Conservation (phyloP, 148 eudicot genomes). For the Persicaria maculosa region DNA sequence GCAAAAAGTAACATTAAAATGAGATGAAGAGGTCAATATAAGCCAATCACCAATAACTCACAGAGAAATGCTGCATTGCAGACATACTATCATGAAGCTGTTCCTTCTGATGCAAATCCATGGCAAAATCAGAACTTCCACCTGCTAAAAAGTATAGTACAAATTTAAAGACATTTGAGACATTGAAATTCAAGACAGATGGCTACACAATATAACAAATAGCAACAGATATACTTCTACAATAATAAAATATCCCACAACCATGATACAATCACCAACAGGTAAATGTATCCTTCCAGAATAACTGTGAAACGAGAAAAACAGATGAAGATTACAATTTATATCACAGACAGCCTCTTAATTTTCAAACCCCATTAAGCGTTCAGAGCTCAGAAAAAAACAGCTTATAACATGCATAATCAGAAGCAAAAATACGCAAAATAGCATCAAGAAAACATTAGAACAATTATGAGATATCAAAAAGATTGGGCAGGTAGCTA, state of each 20-base stretch:
- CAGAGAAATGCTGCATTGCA: constrained; percentile 80
- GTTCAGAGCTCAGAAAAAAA: not conserved
- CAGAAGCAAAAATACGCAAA: not conserved
- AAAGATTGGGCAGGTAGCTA: not conserved
- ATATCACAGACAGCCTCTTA: not conserved
- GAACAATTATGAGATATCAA: not conserved
- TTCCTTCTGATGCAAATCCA: constrained; percentile 88
- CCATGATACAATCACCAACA: not conserved
- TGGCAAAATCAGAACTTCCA: constrained; percentile 70
- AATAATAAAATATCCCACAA: not conserved
- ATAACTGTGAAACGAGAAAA: not conserved
- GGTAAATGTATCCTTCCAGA: not conserved
- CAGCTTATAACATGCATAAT: not conserved
- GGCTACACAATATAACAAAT: not conserved
- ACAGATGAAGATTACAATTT: not conserved
- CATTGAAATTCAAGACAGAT: not conserved
- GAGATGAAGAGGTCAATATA: not conserved
- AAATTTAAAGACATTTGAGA: not conserved
- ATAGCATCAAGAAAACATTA: not conserved
- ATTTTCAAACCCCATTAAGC: not conserved
- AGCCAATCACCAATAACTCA: constrained; percentile 26
- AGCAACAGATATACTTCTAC: not conserved
- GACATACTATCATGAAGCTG: constrained; percentile 76
- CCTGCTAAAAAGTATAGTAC: constrained; percentile 29
- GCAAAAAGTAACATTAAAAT: not conserved